phyloP scores from a whole-genome alignment of 2,329 filamentous ascomycete genomes.

The Calonectria montana region DNA sequence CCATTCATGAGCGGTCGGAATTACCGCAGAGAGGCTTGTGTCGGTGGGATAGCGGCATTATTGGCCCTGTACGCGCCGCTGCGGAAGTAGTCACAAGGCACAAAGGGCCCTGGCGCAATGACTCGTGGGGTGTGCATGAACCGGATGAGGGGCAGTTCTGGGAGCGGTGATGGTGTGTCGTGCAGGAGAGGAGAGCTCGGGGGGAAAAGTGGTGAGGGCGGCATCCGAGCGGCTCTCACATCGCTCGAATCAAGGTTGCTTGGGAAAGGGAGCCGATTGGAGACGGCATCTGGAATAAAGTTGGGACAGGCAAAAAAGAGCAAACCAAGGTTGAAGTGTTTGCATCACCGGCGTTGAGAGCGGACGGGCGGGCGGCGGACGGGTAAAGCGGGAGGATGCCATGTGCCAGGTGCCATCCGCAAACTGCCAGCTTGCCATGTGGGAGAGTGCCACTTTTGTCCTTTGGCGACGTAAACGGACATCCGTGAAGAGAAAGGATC shows the following conservation, averaged over 20 bases:
- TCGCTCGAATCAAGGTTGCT: background rate
- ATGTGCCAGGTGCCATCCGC: slow-evolving; percentile 9
- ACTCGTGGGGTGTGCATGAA: slow-evolving; percentile 25
- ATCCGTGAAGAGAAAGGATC: background rate
- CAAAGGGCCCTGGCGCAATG: slow-evolving; percentile 1
- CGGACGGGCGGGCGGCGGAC: slow-evolving; percentile 24
- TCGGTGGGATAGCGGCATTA: background rate
- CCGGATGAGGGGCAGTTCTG: background rate
- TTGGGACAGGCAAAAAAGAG: background rate
- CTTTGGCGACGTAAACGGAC: background rate
- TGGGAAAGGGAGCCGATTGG: background rate
- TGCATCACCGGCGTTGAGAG: slow-evolving; percentile 20
- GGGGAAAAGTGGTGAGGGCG: background rate
- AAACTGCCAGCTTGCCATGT: slow-evolving; percentile 10
- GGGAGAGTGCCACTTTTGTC: slow-evolving; percentile 5
- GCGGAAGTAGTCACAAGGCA: slow-evolving; percentile 10
- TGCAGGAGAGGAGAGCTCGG: slow-evolving; percentile 13
- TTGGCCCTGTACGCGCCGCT: slow-evolving; percentile 13
- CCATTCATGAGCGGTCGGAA: slow-evolving; percentile 12
- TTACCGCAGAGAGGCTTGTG: slow-evolving; percentile 4
- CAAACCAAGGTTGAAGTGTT: background rate
- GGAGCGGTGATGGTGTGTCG: slow-evolving; percentile 10
- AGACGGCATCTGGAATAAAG: slow-evolving; percentile 1
- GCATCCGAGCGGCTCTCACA: background rate
- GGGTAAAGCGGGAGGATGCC: slow-evolving; percentile 21